Evolutionary conservation across 2,329 filamentous ascomycete species (phyloP).

Genomic region (Colletotrichum spaethianum): DNA sequence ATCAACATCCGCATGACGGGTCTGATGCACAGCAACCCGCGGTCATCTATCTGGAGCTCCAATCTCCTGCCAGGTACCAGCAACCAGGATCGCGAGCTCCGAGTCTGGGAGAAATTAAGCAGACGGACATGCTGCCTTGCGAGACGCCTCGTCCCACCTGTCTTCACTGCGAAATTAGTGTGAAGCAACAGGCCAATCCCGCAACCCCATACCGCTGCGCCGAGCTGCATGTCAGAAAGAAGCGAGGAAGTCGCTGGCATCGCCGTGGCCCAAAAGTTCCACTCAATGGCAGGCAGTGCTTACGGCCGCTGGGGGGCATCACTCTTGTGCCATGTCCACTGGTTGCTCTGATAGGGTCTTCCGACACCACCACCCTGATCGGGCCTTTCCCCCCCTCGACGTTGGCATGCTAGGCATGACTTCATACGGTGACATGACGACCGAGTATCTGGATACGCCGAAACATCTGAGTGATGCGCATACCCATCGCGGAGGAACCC

Average conservation of each 20-base stretch:
- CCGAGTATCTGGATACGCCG: conserved; percentile 30
- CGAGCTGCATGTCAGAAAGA: conserved; percentile 35
- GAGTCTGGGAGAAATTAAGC: neutral
- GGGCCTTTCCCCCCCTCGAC: neutral
- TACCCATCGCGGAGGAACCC: conserved; percentile 16
- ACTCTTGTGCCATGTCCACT: conserved; percentile 1
- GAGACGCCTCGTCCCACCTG: conserved; percentile 24
- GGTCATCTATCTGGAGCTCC: neutral
- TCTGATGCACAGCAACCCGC: conserved; percentile 18
- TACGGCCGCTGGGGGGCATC: conserved; percentile 10
- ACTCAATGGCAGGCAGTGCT: conserved; percentile 39
- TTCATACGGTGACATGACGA: conserved; percentile 24
- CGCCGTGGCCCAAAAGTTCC: conserved; percentile 26
- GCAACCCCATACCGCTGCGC: conserved; percentile 4
- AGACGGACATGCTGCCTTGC: conserved; percentile 22
- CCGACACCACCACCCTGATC: neutral
- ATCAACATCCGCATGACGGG: neutral
- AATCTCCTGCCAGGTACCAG: conserved; percentile 7
- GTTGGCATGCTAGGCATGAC: conserved; percentile 8
- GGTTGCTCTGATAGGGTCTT: conserved; percentile 15
- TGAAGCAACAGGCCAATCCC: conserved; percentile 21
- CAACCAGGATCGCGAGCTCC: conserved; percentile 31
- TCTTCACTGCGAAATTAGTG: conserved; percentile 18
- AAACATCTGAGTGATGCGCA: conserved; percentile 13
- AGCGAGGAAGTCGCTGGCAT: conserved; percentile 25